Evolutionary conservation across 805 yeast species (phyloP).

Genomic region (Henningerozyma blattae): DNA sequence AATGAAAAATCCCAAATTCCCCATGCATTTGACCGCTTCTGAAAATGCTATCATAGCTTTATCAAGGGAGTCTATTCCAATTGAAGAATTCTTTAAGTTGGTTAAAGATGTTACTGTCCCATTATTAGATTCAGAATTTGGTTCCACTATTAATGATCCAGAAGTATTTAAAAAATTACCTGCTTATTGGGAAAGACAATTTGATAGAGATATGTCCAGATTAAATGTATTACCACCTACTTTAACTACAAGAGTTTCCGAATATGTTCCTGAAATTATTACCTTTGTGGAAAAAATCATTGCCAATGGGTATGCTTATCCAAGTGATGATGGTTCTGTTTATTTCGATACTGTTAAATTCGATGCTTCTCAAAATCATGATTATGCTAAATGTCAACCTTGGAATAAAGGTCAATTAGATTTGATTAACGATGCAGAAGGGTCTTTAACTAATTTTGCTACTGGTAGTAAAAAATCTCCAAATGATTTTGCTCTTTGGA

Average conservation of each 20-base stretch:
- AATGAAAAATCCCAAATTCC: constrained; percentile 62
- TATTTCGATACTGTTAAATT: constrained; percentile 83
- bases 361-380: constrained; percentile 60
- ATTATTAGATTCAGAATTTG: constrained; percentile 55
- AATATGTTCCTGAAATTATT: constrained; percentile 87
- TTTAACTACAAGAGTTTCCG: constrained; percentile 87
- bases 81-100: constrained; percentile 30
- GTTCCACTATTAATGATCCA: constrained; percentile 74
- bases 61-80: constrained; percentile 13
- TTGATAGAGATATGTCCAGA: constrained; percentile 71
- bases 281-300: constrained; percentile 66
- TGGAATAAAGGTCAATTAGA: constrained; percentile 90
- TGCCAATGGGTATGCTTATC: constrained; percentile 71
- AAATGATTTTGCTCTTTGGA: constrained; percentile 95
- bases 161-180: constrained; percentile 71
- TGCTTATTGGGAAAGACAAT: constrained; percentile 80
- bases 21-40: constrained; percentile 74
- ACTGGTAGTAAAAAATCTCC: constrained; percentile 47
- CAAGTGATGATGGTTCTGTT: constrained; percentile 83
- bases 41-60: constrained; percentile 30
- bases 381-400: constrained; percentile 92
- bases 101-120: constrained; percentile 74
- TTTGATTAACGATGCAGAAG: constrained; percentile 90
- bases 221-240: constrained; percentile 79
- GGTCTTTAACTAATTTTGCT: constrained; percentile 43